These are phyloP conservation scores for Toxoplasma gondii DNA, from an alignment of 169 alveolate species.

Conservation along the genomic window DNA sequence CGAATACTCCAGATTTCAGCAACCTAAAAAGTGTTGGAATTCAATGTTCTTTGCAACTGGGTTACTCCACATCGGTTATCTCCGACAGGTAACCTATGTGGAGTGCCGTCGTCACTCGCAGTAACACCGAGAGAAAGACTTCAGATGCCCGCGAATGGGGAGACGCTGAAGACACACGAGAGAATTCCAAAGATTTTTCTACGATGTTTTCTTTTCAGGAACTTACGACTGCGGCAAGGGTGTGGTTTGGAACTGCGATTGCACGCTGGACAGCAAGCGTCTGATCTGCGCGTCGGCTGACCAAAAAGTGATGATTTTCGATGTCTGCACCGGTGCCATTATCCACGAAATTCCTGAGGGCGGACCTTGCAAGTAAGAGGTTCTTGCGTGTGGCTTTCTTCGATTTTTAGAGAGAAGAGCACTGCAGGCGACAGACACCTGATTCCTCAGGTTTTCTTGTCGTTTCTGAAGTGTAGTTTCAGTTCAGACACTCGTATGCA, in stretches of 20 bases:
- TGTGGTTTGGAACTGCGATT: conserved; percentile 89
- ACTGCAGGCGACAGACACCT: background rate
- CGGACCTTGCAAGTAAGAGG: conserved; percentile 78
- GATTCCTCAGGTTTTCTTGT: background rate
- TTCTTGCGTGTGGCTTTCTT: conserved; percentile 37
- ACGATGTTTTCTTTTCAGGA: too few relatives aligned
- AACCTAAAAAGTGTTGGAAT: too few relatives aligned
- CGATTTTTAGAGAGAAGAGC: background rate
- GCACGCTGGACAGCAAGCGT: conserved; percentile 83
- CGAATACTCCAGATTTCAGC: too few relatives aligned
- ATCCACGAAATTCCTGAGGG: conserved; percentile 77
- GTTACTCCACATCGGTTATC: too few relatives aligned
- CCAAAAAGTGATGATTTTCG: conserved; percentile 83
- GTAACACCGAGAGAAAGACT: too few relatives aligned
- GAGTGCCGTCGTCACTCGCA: too few relatives aligned
- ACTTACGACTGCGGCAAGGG: conserved; percentile 88
- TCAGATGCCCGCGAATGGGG: too few relatives aligned
- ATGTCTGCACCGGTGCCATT: conserved; percentile 82
- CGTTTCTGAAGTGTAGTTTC: background rate
- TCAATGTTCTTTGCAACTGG: too few relatives aligned
- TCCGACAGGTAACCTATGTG: too few relatives aligned
- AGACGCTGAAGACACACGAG: too few relatives aligned
- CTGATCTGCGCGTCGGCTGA: conserved; percentile 89
- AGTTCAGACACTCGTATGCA: too few relatives aligned
- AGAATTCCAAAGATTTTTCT: too few relatives aligned